Conservation (phyloP, 1,284 basidiomycete species). For the Ganoderma multipileum region DNA sequence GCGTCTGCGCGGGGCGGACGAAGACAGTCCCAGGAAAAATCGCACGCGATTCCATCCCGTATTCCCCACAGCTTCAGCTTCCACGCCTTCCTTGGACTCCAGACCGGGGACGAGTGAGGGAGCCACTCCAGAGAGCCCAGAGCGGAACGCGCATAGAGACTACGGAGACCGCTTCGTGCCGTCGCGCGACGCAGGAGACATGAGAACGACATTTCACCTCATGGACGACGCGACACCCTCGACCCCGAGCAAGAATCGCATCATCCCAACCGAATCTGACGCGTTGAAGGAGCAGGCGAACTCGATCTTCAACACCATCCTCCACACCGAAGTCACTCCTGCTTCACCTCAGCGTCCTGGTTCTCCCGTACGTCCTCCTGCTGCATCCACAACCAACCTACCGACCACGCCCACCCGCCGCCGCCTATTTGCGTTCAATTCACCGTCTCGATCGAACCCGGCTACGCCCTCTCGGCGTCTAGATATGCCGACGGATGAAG, state of each 20-base stretch:
- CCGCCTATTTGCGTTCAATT: conserved; percentile 73
- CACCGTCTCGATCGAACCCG: conserved; percentile 65
- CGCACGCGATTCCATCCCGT: conserved; percentile 61
- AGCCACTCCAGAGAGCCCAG: conserved; percentile 61
- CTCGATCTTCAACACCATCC: conserved; percentile 73
- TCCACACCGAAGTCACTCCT: conserved; percentile 79
- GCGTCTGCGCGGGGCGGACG: conserved; percentile 67
- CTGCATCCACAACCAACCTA: conserved; percentile 41
- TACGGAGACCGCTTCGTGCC: conserved; percentile 85
- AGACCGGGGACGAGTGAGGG: conserved; percentile 62
- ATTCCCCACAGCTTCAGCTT: conserved; percentile 52
- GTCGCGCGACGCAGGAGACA: conserved; percentile 71
- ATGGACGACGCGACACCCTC: conserved; percentile 72
- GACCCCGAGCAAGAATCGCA: conserved; percentile 71
- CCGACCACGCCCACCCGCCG: conserved; percentile 72
- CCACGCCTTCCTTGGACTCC: conserved; percentile 63
- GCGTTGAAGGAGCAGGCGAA: conserved; percentile 85
- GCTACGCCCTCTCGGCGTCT: conserved; percentile 68
- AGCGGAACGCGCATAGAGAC: conserved; percentile 50
- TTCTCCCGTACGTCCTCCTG: conserved; percentile 64
- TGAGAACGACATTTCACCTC: conserved; percentile 79
- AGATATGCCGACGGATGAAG: conserved; percentile 80
- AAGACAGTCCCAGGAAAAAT: conserved; percentile 58
- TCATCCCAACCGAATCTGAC: conserved; percentile 81
- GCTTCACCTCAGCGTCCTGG: conserved; percentile 63